Conservation (phyloP, 1,139 yeast genomes). For the Trichomonascaceae sp. region DNA sequence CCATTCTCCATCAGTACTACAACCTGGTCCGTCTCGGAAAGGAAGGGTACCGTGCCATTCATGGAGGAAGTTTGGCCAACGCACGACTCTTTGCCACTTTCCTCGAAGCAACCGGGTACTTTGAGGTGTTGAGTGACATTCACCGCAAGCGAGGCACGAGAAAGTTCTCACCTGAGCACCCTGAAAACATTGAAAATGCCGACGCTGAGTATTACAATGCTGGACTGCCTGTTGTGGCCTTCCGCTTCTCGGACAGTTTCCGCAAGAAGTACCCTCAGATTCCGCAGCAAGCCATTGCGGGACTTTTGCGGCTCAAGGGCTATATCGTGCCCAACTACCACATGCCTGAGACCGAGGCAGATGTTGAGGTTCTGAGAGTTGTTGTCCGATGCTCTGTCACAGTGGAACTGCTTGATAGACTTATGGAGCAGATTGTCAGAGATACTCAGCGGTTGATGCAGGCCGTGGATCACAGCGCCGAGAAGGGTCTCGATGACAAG, state of each 20-base stretch:
- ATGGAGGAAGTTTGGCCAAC: constrained; percentile 49
- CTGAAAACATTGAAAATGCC: constrained; percentile 17
- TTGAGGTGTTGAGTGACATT: constrained; percentile 63
- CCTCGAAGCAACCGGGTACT: constrained; percentile 52
- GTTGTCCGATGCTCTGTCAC: constrained; percentile 68
- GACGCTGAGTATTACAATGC: constrained; percentile 36
- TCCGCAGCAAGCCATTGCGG: constrained; percentile 71
- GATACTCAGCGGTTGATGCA: constrained; percentile 41
- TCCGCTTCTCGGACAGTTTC: constrained; percentile 53
- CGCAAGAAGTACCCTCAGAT: constrained; percentile 54
- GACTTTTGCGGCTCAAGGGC: constrained; percentile 65
- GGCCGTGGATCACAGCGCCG: constrained; percentile 23
- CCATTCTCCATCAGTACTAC: constrained; percentile 77
- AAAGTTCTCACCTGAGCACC: constrained; percentile 9
- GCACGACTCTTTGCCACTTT: constrained; percentile 57
- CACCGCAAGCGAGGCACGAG: constrained; percentile 34
- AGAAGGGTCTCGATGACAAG: constrained; percentile 15
- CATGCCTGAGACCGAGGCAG: constrained; percentile 46
- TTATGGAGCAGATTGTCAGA: constrained; percentile 51
- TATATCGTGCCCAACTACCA: constrained; percentile 88
- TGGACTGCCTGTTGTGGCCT: constrained; percentile 86
- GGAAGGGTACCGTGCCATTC: constrained; percentile 54
- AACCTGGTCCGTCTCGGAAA: constrained; percentile 59
- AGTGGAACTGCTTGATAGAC: constrained; percentile 57
- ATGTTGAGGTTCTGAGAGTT: constrained; percentile 62